These are phyloP conservation scores for Aspergillus avenaceus DNA, from an alignment of 495 filamentous ascomycete genomes.

Conservation along the genomic window DNA sequence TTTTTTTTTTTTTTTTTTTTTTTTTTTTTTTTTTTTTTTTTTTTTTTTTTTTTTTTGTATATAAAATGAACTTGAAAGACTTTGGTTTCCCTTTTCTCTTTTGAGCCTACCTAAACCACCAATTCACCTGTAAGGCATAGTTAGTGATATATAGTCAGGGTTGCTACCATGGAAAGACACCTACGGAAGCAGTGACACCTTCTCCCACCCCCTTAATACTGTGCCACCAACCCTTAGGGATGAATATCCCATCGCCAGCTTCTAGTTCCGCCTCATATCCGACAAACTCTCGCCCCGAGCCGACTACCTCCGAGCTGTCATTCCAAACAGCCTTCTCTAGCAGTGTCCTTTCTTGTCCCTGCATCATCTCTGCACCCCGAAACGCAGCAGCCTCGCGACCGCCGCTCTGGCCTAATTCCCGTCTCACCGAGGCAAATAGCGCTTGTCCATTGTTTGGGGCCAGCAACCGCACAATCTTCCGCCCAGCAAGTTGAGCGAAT, in stretches of 20 bases:
- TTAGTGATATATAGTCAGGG: slow-evolving; percentile 3
- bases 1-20: neutral
- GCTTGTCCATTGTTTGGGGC: slow-evolving; percentile 53
- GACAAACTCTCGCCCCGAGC: slow-evolving; percentile 19
- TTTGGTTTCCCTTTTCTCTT: no score
- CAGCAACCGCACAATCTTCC: slow-evolving; percentile 70
- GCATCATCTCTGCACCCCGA: slow-evolving; percentile 91
- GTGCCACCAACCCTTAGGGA: slow-evolving; percentile 96
- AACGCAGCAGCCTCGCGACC: slow-evolving; percentile 49
- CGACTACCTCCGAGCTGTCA: slow-evolving; percentile 12
- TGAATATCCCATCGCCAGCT: slow-evolving; percentile 74
- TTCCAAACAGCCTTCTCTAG: slow-evolving; percentile 72
- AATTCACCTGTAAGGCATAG: slow-evolving; percentile 63
- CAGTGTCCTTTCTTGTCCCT: slow-evolving; percentile 59
- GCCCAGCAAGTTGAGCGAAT: slow-evolving; percentile 76
- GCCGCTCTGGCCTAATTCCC: slow-evolving; percentile 37
- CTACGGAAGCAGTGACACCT: slow-evolving; percentile 63
- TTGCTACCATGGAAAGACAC: slow-evolving; percentile 19
- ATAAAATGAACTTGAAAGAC: no score
- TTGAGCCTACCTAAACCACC: slow-evolving; percentile 73
- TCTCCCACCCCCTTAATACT: slow-evolving; percentile 71
- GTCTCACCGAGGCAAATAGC: slow-evolving; percentile 57
- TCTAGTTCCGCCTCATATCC: slow-evolving; percentile 57
- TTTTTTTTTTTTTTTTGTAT: neutral
- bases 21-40: neutral